Evolutionary conservation across 148 eudicot species (phyloP), one percentile per base, ranked within the genome.

Genomic region (Oxyria digyna): DNA sequence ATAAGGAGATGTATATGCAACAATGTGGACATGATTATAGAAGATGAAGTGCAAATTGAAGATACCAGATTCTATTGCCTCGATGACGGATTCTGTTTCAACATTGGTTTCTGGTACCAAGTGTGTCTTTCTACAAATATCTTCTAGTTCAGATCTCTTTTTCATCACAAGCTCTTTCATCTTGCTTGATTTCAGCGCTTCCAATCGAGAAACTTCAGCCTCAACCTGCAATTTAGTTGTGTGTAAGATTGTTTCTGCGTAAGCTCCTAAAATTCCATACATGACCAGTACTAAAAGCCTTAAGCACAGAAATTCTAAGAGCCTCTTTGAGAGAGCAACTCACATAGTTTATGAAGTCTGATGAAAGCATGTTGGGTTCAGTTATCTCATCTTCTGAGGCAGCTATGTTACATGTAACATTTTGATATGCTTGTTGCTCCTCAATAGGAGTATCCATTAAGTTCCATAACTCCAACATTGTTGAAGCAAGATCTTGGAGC

Each of bases 121-220:
- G 77, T 85, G 97, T 62, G 98, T 88, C 80, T 79, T 90, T 73
- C 85, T 82, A 76, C 97, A 86, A 40, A 88, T 78, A 65, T 86
- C 91, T 68, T 94, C 98, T 29, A 94, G 79, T 79, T 94, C 97
- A 21, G 75, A 82, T 69, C 88, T 90, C 82, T 94, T 94, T 78
- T 86, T 87, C 73, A 88, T 69, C 65, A 90, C 96, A 74, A 94
- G 87, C 78, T 94, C 98, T 80, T 85, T 90, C 92, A 90, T 76
- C 84, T 85, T 94, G 81, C 97, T 94, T 27, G 86, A 81, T 78
- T 94, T 94, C 67, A 90, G 78, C 74, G 80, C 90, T 75, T 94
- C 98, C 79, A 94, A 78, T 66, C 97, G 78, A 37, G 81, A 85
- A 75, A 90, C 92, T 82, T 90, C 98, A 40, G 79, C 83, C 73